Base-by-base conservation (phyloP, 1,139 yeast genomes). In the Kurtzmaniella quercitrusa region DNA sequence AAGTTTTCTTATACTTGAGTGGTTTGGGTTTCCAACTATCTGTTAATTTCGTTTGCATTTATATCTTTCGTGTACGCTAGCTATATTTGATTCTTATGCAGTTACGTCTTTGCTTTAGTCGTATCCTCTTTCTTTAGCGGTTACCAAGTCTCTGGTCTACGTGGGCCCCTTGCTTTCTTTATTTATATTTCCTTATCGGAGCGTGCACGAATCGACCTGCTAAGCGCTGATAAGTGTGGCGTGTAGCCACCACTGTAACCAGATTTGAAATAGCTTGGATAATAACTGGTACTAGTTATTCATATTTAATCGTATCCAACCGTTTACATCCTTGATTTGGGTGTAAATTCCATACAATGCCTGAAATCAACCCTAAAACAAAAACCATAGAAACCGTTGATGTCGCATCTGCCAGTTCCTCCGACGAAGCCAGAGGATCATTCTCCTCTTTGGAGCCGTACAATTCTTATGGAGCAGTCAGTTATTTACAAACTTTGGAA, bases 401-500 rank as follows among this genome's bases (percentile, higher is more conserved):
- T 16, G 17, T 16, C 17, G 17, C 18, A 29, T 41, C 43, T 3
- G 18, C 43, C 5, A 31, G 34, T 18, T 41, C 43, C 11, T 19
- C 39, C 10, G 25, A 38, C 14, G 37, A 39, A n/a, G 25, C 34
- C 18, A 3, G 46, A 47, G 25, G 41, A 14, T 11, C 44, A 46
- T 34, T 34, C 38, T 11, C 44, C 21, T 44, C 48, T 6, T 38
- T 46, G 15, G 47, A 46, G 21, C 38, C 48, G 23, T 44, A 14
- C 16, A 14, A 14, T 15, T 31, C 36, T 14, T 31, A 44, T 25
- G 60, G 61, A 2, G 39, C 47, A 3, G 51, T 53, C 8, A 50
- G 56, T 1, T 58, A 56, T 41, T 51, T 65, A 25, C 66, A 59
- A 42, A 65, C 63, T 36, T 56, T 67, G 19, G 76, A 72, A 47